Evolutionary conservation across 2,329 filamentous ascomycete genomes (phyloP), one percentile per base, ranked within the genome.

Genomic region (Penicillium sp.): DNA sequence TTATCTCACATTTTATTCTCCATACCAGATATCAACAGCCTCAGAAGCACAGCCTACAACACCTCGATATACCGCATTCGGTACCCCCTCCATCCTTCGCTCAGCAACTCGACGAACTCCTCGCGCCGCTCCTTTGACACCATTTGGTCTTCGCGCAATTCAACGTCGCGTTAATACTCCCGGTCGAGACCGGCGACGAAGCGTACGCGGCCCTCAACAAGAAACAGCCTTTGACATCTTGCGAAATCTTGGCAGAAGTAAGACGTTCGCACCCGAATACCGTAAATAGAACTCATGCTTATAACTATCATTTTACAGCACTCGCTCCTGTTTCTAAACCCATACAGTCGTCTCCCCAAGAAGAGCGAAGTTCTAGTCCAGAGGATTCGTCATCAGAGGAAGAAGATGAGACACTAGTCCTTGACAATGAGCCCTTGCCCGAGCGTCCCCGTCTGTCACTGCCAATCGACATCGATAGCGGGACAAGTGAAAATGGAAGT

Each of bases 141-240:
- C 81, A 0, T 78, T 83, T 72, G 80, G 79, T 24, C 75, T 83
- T 56, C 74, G 79, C 43, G 81, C 81, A 9, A 71, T 82, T 26
- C 77, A 82, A 66, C 77, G 81, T 62, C 79, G 81, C 62, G 78
- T 78, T 5, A 77, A 77, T 60, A 81, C 80, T 2, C 79, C 80
- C 20, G 74, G 71, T 33, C 75, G 78, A 12, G 74, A 80, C 62
- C 74, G 77, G 47, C 68, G 80, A 55, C 73, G 77, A 59, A 82
- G 80, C 59, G 76, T 76, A 24, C 71, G 79, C 33, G 56, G 56
- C 21, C 61, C 78, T 55, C 76, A 80, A 63, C 69, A 80, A 42
- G 81, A 83, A 64, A 83, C 81, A 6, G 81, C 81, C 4, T 77
- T 82, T 61, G 80, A 83, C 63, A 75, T 81, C 24, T 65, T 83